Evolutionary conservation across 768 basidiomycete species (phyloP).

Genomic region (Scleroderma bovista): DNA sequence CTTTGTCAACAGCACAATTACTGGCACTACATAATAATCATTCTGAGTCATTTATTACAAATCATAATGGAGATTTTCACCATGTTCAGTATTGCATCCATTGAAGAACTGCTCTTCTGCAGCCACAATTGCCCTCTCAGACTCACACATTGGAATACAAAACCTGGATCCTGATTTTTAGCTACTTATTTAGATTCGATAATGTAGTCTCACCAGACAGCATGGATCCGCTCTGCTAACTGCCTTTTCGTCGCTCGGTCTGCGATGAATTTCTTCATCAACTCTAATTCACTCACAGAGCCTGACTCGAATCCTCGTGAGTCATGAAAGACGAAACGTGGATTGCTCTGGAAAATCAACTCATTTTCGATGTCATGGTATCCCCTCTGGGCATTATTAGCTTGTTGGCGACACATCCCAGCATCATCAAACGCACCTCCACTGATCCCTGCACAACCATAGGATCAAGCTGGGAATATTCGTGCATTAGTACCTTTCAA

Average conservation of each 20-base stretch:
- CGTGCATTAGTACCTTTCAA: too few species aligned
- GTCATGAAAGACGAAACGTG: constrained; percentile 37
- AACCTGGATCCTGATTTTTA: constrained; percentile 26
- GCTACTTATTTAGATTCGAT: neutral
- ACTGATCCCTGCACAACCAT: neutral
- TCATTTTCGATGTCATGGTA: constrained; percentile 28
- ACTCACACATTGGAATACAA: constrained; percentile 29
- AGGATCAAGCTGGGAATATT: constrained; percentile 5
- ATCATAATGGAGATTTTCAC: neutral
- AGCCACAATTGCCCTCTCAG: constrained; percentile 20
- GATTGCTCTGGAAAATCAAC: constrained; percentile 27
- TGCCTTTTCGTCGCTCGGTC: constrained; percentile 12
- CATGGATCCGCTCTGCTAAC: constrained; percentile 30
- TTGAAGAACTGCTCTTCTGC: constrained; percentile 30
- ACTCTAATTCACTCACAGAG: constrained; percentile 20
- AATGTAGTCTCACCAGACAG: constrained; percentile 26
- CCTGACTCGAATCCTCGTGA: constrained; percentile 38
- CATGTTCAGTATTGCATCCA: constrained; percentile 9
- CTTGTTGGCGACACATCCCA: too few species aligned
- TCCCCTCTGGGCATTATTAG: constrained; percentile 12
- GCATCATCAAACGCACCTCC: neutral
- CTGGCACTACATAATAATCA: constrained; percentile 27
- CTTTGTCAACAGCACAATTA: constrained; percentile 36
- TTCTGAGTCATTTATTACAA: neutral
- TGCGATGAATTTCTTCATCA: constrained; percentile 28